Conservation (phyloP, 106 monocot genomes). For the Amphibolis antarctica region DNA sequence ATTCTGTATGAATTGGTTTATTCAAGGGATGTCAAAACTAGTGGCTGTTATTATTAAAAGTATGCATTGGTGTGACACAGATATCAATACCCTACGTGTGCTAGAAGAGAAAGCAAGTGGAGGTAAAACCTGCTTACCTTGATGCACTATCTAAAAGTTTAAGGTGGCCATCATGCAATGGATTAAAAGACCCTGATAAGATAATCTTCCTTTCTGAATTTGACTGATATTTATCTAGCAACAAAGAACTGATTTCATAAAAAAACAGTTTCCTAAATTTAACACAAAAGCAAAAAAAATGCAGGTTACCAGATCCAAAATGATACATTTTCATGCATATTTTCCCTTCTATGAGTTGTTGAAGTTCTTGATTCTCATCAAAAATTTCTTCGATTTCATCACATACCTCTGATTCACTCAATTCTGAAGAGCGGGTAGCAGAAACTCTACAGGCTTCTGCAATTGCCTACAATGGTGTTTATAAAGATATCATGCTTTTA, state of each 20-base stretch:
- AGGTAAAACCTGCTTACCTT: constrained; percentile 29
- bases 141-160: constrained; percentile 77
- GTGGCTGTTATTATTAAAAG: too few species aligned
- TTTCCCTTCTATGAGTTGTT: constrained; percentile 84
- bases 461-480: constrained; percentile 45
- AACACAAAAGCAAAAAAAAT: not conserved
- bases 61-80: not conserved
- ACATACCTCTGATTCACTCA: constrained; percentile 54
- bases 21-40: too few species aligned
- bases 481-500: not conserved
- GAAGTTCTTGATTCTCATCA: constrained; percentile 77
- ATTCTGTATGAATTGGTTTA: too few species aligned
- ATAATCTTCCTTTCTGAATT: constrained; percentile 70
- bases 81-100: not conserved
- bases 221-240: constrained; percentile 30
- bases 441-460: constrained; percentile 70
- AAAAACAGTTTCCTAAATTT: not conserved
- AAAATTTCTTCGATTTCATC: constrained; percentile 40
- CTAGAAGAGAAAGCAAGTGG: not conserved
- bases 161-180: constrained; percentile 85
- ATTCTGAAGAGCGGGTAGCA: constrained; percentile 25
- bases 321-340: constrained; percentile 82
- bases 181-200: constrained; percentile 93
- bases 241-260: not conserved
- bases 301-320: constrained; percentile 37